Evolutionary conservation across 805 yeast species (phyloP), one percentile per base, ranked within the genome.

Genomic region (Dipodascus albidus): DNA sequence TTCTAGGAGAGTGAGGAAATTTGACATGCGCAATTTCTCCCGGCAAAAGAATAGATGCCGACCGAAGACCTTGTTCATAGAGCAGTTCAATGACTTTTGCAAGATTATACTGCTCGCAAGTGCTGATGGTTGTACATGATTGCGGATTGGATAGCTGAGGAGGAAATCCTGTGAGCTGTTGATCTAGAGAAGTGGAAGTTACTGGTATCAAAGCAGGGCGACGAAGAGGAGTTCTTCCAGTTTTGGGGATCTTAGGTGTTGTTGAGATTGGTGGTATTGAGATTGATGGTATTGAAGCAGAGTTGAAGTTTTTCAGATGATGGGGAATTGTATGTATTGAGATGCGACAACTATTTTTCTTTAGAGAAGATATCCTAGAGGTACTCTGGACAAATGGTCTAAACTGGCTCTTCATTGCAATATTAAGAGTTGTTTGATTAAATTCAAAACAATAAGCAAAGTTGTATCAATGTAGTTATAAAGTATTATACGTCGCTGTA

Each of bases 81-180:
- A 79, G 59, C 3, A 70, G 65, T 2, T 70, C 65, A 11, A 71
- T 58, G 2, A 78, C 78, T 50, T 66, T 66, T 0, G 69, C 67
- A 48, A 89, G 70, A 62, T 87, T 81, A 57, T 87, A 87, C 3
- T 72, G 63, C 59, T 89, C 96, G 57, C 89, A 83, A 0, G 82
- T 74, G 0, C 95, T 84, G 2, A 83, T 76, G 0, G 90, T 78
- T 0, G 87, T 82, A 53, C 87, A 86, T 0, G 84, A 57, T 42
- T 51, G 33, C 6, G 33, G 33, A 11, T 27, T 6, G 33, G 3
- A 20, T 31, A 2, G 41, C 54, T n/a, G 42, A 19, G 21, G 23
- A 31, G 15, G 27, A 31, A 17, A 14, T 22, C 17, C 21, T 41
- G 23, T 17, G 27, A 41, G 21, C 33, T 17, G 23, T 42, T n/a